These are phyloP conservation scores for Fusarium tricinctum DNA, from an alignment of 2,329 filamentous ascomycete species.

Conservation along the genomic window DNA sequence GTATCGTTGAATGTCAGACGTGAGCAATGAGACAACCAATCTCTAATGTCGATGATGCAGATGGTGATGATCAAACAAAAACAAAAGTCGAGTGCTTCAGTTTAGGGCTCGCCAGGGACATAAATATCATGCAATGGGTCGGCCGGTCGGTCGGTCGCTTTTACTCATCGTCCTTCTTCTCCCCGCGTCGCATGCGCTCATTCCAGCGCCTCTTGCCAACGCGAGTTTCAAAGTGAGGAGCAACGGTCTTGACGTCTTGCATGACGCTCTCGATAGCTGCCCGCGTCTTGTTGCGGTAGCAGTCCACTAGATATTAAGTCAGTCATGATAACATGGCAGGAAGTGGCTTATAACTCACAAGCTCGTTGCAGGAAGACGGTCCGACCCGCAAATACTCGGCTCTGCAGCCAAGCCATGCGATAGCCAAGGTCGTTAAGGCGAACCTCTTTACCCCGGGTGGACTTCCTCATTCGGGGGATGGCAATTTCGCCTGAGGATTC, in stretches of 20 bases:
- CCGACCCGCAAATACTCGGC: constrained; percentile 87
- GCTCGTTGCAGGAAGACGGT: constrained; percentile 92
- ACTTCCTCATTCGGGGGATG: constrained; percentile 79
- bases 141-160: neutral
- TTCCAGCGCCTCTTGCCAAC: constrained; percentile 84
- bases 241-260: constrained; percentile 79
- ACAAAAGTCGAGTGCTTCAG: constrained; percentile 22
- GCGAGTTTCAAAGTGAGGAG: constrained; percentile 90
- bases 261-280: constrained; percentile 83
- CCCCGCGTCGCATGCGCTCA: constrained; percentile 64
- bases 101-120: constrained; percentile 13
- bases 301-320: constrained; percentile 75
- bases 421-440: constrained; percentile 93
- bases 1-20: constrained; percentile 50
- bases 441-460: constrained; percentile 83
- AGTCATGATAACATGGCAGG: constrained; percentile 10
- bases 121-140: constrained; percentile 1
- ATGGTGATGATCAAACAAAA: constrained; percentile 22
- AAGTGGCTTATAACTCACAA: constrained; percentile 70
- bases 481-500: constrained; percentile 82
- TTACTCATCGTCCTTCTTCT: constrained; percentile 52
- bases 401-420: constrained; percentile 97
- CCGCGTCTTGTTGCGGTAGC: constrained; percentile 92
- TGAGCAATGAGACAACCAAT: constrained; percentile 37
- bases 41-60: constrained; percentile 35